Conservation (phyloP, 2,329 filamentous ascomycete genomes). For the Venturia carpophila region DNA sequence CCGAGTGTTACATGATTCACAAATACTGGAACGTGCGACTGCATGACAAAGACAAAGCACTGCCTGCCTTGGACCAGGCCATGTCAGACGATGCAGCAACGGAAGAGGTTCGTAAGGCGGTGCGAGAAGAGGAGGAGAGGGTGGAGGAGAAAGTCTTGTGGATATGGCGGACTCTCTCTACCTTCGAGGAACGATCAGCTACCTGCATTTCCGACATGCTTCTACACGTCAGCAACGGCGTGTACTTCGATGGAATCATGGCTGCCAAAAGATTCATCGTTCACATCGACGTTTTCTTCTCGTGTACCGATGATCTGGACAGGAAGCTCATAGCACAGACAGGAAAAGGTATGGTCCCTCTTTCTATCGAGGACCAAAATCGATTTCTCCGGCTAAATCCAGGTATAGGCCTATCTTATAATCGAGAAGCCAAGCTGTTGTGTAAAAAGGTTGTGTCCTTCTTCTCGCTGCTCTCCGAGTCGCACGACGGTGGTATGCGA, state of each 20-base stretch:
- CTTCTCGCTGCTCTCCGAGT: constrained; percentile 89
- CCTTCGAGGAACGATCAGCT: constrained; percentile 94
- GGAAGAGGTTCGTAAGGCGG: constrained; percentile 61
- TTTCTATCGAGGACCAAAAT: constrained; percentile 11
- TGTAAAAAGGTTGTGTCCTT: constrained; percentile 99
- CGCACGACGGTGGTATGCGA: constrained; percentile 79
- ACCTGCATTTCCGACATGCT: constrained; percentile 99
- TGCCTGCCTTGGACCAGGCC: constrained; percentile 14
- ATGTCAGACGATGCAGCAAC: constrained; percentile 39
- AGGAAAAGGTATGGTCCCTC: constrained; percentile 58
- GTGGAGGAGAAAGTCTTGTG: constrained; percentile 98
- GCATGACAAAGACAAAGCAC: constrained; percentile 27
- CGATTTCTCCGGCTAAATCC: constrained; percentile 21
- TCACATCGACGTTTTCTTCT: constrained; percentile 87
- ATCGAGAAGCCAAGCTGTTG: constrained; percentile 93
- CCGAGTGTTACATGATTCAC: constrained; percentile 99
- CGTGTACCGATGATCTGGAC: constrained; percentile 81
- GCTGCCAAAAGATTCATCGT: constrained; percentile 94
- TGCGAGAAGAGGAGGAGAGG: constrained; percentile 78
- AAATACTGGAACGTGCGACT: constrained; percentile 99
- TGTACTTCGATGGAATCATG: constrained; percentile 88
- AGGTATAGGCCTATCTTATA: constrained; percentile 69
- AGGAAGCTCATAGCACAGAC: constrained; percentile 58
- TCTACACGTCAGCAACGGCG: constrained; percentile 93
- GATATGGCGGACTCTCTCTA: constrained; percentile 96